These are phyloP conservation scores for Tetracladium setigerum DNA, from an alignment of 495 filamentous ascomycete species.

Conservation along the genomic window DNA sequence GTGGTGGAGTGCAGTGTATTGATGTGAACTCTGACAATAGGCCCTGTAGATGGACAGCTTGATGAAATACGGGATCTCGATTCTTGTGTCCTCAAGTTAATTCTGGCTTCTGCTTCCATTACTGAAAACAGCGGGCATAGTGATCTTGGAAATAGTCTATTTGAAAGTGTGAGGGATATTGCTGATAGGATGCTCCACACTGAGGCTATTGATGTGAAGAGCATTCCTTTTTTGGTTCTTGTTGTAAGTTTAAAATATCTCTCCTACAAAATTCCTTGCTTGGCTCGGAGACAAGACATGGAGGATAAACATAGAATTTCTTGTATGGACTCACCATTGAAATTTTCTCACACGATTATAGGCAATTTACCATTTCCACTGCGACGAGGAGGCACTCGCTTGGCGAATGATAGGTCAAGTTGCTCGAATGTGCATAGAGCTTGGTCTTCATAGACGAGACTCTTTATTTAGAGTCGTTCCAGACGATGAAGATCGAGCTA, in stretches of 20 bases:
- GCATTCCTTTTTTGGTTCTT: constrained; percentile 65
- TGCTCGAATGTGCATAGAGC: constrained; percentile 67
- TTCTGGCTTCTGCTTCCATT: constrained; percentile 66
- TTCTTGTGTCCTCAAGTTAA: constrained; percentile 67
- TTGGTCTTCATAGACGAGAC: constrained; percentile 71
- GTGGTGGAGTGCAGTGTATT: constrained; percentile 24
- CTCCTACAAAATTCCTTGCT: background rate
- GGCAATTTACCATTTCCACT: constrained; percentile 81
- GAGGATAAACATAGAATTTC: too few species aligned
- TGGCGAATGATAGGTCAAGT: constrained; percentile 75
- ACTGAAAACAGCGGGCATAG: constrained; percentile 72
- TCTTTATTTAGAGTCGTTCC: constrained; percentile 58
- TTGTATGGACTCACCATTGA: background rate
- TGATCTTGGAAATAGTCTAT: constrained; percentile 60
- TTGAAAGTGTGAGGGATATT: constrained; percentile 59
- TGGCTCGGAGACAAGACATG: too few species aligned
- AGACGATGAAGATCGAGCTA: constrained; percentile 55
- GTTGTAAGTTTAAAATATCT: constrained; percentile 39
- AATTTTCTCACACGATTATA: too few species aligned
- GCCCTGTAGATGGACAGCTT: too few species aligned
- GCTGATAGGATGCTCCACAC: constrained; percentile 61
- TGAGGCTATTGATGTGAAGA: constrained; percentile 56
- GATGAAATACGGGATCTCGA: constrained; percentile 21
- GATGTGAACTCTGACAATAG: constrained; percentile 11
- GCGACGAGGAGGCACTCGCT: constrained; percentile 70